phyloP scores from a whole-genome alignment of 768 basidiomycete species.

The Butyriboletus loyo region DNA sequence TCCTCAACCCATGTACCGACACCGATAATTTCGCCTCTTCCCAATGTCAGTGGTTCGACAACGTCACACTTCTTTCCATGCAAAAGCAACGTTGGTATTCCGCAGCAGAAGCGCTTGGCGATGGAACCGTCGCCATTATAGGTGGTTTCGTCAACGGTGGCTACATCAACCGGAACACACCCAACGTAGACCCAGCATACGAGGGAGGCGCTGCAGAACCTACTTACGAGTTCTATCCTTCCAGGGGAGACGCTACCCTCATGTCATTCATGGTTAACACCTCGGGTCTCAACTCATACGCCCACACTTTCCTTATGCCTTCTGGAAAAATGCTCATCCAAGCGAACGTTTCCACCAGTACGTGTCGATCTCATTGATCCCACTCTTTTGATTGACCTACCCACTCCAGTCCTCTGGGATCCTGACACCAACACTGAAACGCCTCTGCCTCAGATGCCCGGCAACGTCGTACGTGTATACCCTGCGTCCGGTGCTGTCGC shows the following conservation, averaged over 20 bases:
- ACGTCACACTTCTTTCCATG: constrained; percentile 59
- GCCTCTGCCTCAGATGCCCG: constrained; percentile 68
- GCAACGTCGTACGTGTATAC: constrained; percentile 73
- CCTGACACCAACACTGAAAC: constrained; percentile 55
- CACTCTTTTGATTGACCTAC: neutral
- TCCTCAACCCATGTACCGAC: constrained; percentile 71
- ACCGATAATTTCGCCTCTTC: constrained; percentile 45
- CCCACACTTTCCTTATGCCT: constrained; percentile 69
- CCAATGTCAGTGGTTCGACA: constrained; percentile 72
- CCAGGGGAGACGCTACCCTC: constrained; percentile 45
- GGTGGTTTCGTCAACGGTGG: constrained; percentile 80
- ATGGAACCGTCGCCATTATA: constrained; percentile 77
- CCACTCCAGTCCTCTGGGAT: constrained; percentile 46
- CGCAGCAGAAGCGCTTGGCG: constrained; percentile 65
- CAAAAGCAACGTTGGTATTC: constrained; percentile 77
- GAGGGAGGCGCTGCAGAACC: constrained; percentile 76
- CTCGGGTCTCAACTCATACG: constrained; percentile 76
- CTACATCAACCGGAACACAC: constrained; percentile 74
- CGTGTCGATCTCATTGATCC: neutral
- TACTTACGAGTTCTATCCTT: constrained; percentile 81
- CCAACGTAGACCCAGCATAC: constrained; percentile 58
- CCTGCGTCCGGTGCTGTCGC: constrained; percentile 88
- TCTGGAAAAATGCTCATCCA: constrained; percentile 81
- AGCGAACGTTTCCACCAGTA: constrained; percentile 53
- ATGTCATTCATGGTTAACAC: constrained; percentile 71